These are phyloP conservation scores for Cercophora newfieldiana DNA, from an alignment of 495 filamentous ascomycete genomes.

Conservation along the genomic window DNA sequence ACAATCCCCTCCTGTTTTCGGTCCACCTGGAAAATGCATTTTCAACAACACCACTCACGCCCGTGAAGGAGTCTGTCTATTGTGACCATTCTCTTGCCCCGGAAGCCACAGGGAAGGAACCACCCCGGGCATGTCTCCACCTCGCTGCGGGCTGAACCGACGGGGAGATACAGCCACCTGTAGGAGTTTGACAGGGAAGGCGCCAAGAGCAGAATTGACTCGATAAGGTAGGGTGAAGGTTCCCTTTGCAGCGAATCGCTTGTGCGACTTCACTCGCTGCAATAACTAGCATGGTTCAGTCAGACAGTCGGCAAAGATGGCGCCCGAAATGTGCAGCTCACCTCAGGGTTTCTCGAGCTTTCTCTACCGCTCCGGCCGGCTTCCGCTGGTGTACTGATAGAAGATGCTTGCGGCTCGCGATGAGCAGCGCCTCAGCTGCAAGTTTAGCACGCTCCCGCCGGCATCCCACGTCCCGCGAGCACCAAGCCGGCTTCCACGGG, in stretches of 20 bases:
- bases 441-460: not conserved
- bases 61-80: no score
- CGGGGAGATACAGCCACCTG: not conserved
- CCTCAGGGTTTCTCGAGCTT: not conserved
- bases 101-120: not conserved
- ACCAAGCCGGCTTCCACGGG: not conserved
- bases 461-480: not conserved
- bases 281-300: not conserved
- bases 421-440: not conserved
- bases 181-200: not conserved
- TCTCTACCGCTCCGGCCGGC: not conserved
- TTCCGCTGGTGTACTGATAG: not conserved
- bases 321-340: not conserved
- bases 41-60: no score
- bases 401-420: not conserved
- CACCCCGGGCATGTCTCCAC: no score
- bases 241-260: not conserved
- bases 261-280: not conserved
- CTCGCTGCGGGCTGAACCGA: not conserved
- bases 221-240: no score
- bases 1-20: no score
- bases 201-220: not conserved
- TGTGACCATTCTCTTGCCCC: no score
- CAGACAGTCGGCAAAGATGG: not conserved
- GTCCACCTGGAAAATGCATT: not conserved